Percentiles rank a stretch among this genome's conserved stretches.
phyloP scores from a whole-genome alignment of 2,329 filamentous ascomycete genomes.

The Penicillium concentricum region DNA sequence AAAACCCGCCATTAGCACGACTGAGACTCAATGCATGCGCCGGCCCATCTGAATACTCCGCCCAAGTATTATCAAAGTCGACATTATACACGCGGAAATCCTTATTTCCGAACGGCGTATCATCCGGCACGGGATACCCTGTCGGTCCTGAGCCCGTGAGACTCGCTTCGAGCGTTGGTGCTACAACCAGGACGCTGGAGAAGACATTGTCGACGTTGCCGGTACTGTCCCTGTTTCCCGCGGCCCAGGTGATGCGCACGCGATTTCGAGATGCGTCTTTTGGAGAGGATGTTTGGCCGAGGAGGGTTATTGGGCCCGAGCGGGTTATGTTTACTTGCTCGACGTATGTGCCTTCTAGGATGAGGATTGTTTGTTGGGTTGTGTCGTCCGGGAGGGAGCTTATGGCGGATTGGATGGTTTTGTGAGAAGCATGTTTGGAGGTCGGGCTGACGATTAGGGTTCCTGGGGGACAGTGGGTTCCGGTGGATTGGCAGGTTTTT shows the following conservation, averaged over 20 bases:
- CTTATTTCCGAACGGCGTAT: conserved; percentile 62
- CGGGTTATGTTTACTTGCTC: conserved; percentile 68
- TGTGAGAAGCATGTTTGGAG: conserved; percentile 25
- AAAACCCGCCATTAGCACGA: conserved; percentile 66
- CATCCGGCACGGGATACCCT: conserved; percentile 59
- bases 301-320: conserved; percentile 58
- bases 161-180: conserved; percentile 62
- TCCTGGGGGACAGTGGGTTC: conserved; percentile 27
- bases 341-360: conserved; percentile 60
- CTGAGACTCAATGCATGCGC: conserved; percentile 61
- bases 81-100: conserved; percentile 68
- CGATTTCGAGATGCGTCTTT: conserved; percentile 49
- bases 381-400: conserved; percentile 48
- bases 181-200: conserved; percentile 61
- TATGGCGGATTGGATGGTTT: conserved; percentile 50
- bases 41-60: conserved; percentile 55
- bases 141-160: conserved; percentile 62
- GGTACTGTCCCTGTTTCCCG: conserved; percentile 51
- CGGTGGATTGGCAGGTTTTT: conserved; percentile 26
- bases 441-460: conserved; percentile 31
- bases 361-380: conserved; percentile 55
- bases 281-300: conserved; percentile 56
- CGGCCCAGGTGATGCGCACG: conserved; percentile 60
- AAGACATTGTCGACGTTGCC: conserved; percentile 58
- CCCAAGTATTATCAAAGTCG: conserved; percentile 62